phyloP scores from a whole-genome alignment of 2,329 filamentous ascomycete species.

The Coniochaeta sp. region DNA sequence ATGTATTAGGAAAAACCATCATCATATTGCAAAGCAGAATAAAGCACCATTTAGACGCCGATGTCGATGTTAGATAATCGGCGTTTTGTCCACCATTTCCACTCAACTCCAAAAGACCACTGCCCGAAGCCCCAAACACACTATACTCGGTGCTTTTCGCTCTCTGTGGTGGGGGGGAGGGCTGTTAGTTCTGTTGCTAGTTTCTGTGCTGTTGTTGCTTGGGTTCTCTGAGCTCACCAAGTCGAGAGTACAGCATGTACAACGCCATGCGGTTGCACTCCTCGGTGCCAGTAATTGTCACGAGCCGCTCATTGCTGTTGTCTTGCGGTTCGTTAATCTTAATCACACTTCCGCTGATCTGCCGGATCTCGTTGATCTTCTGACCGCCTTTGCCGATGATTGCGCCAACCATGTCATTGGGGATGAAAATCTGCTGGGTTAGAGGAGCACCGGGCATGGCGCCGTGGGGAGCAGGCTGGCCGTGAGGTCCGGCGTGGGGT shows the following conservation, averaged over 20 bases:
- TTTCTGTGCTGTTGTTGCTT: not conserved
- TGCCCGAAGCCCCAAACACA: not conserved
- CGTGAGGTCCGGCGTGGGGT: conserved; percentile 58
- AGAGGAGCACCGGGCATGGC: conserved; percentile 69
- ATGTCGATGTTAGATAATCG: not conserved
- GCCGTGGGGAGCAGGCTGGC: conserved; percentile 64
- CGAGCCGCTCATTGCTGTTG: conserved; percentile 95
- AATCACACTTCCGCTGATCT: conserved; percentile 94
- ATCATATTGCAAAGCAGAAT: conserved; percentile 4
- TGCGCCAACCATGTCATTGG: conserved; percentile 98
- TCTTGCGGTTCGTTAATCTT: conserved; percentile 99
- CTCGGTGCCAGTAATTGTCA: conserved; percentile 94
- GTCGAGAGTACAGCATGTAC: conserved; percentile 96
- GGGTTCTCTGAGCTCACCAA: conserved; percentile 56
- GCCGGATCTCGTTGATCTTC: conserved; percentile 98
- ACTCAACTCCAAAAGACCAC: not conserved
- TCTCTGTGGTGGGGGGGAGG: conserved; percentile 42
- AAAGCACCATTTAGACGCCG: not conserved
- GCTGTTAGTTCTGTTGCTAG: conserved; percentile 6
- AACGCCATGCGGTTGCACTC: conserved; percentile 99
- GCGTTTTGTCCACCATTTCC: not conserved
- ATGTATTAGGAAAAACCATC: conserved; percentile 10
- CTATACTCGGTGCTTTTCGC: conserved; percentile 67
- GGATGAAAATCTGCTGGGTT: conserved; percentile 98
- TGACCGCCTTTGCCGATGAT: conserved; percentile 98